phyloP scores from a whole-genome alignment of 164 flowering plant genomes.

The Tetracentron sinense region DNA sequence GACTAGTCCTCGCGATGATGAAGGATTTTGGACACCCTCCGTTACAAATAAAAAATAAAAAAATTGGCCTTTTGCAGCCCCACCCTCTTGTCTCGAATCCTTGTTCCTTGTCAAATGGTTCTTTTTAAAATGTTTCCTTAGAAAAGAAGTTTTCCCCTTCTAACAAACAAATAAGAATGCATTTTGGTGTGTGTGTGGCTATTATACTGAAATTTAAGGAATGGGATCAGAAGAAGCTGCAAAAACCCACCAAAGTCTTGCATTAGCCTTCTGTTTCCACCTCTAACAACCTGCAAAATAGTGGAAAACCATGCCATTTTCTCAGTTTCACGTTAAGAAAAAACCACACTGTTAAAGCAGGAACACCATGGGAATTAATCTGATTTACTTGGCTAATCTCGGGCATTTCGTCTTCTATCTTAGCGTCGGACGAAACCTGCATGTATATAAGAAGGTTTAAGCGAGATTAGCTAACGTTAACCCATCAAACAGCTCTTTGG shows the following conservation, averaged over 20 bases:
- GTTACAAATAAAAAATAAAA: too few species aligned
- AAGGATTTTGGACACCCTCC: too few species aligned
- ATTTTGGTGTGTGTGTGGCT: too few species aligned
- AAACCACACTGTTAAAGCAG: too few species aligned
- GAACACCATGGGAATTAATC: not conserved
- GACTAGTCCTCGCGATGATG: too few species aligned
- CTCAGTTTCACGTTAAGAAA: not conserved
- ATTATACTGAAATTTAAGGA: not conserved
- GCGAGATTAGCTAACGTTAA: not conserved
- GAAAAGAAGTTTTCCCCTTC: too few species aligned
- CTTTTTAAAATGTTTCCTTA: too few species aligned
- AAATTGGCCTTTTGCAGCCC: too few species aligned
- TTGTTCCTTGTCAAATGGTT: too few species aligned
- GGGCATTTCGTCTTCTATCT: not conserved
- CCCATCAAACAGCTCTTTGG: not conserved
- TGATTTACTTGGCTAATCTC: not conserved
- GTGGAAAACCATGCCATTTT: not conserved
- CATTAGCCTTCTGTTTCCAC: conserved; percentile 35
- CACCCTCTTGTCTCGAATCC: too few species aligned
- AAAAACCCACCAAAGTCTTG: conserved; percentile 19
- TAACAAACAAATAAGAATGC: too few species aligned
- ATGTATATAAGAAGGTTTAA: not conserved
- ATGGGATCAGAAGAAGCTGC: not conserved
- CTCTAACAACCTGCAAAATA: conserved; percentile 24
- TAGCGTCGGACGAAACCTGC: not conserved